Conservation (phyloP, 148 eudicot species). For the Simmondsia chinensis region DNA sequence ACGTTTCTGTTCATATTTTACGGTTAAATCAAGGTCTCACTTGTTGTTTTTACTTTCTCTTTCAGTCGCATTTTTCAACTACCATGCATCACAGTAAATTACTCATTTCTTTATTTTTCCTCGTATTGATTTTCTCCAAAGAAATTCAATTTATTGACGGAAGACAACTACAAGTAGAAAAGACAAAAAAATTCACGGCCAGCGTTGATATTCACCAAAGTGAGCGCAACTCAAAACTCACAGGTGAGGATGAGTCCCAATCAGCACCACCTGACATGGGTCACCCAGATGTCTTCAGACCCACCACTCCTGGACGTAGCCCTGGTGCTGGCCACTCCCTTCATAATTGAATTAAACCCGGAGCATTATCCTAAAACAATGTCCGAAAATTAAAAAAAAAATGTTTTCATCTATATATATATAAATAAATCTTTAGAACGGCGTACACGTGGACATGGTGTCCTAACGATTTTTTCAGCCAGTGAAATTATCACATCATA, state of each 20-base stretch:
- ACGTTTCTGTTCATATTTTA: too few relatives aligned
- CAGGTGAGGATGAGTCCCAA: conserved; percentile 12
- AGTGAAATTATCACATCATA: too few relatives aligned
- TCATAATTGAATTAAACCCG: conserved; percentile 19
- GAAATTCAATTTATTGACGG: conserved; percentile 23
- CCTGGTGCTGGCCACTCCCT: conserved; percentile 49
- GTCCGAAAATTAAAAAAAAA: too few relatives aligned
- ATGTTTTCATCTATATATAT: too few relatives aligned
- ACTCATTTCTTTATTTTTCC: conserved; percentile 14
- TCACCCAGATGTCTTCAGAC: conserved; percentile 25
- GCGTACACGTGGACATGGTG: too few relatives aligned
- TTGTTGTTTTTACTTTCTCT: too few relatives aligned
- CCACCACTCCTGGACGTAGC: conserved; percentile 42
- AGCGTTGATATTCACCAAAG: conserved; percentile 10
- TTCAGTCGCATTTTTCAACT: too few relatives aligned
- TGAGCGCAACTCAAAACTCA: conserved; percentile 5
- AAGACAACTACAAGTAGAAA: conserved; percentile 13
- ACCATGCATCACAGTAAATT: conserved; percentile 28
- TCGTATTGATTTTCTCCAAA: conserved; percentile 17
- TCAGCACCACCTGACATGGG: conserved; percentile 17
- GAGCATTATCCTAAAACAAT: too few relatives aligned
- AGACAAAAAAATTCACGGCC: conserved; percentile 10
- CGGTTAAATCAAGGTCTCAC: too few relatives aligned
- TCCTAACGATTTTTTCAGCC: too few relatives aligned
- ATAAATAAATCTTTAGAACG: too few relatives aligned